Conservation (phyloP, 163 green algal species). For the Trebouxiophyceae sp. region DNA sequence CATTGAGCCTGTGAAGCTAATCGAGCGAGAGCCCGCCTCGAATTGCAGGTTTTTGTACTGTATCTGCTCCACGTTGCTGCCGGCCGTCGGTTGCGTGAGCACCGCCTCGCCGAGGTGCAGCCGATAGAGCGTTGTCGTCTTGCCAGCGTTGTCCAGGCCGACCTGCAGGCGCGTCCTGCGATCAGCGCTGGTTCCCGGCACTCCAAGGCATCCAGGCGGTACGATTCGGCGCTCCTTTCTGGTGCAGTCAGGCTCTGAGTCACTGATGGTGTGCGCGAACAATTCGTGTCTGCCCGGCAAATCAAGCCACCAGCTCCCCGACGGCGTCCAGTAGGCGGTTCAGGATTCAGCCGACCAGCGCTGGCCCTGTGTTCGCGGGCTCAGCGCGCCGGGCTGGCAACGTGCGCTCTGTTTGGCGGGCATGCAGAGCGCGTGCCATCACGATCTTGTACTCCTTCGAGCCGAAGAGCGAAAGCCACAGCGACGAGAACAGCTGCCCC, state of each 20-base stretch:
- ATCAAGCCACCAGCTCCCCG: no score
- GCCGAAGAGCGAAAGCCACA: constrained; percentile 49
- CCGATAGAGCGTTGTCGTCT: constrained; percentile 79
- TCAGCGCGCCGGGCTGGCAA: no score
- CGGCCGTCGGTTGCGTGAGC: constrained; percentile 69
- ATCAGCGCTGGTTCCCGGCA: background rate
- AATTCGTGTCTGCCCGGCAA: no score
- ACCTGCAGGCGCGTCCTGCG: constrained; percentile 24
- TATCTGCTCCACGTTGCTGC: constrained; percentile 77
- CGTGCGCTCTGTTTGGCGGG: background rate
- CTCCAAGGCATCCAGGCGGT: background rate
- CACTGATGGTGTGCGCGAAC: no score
- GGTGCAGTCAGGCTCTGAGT: background rate
- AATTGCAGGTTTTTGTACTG: constrained; percentile 64
- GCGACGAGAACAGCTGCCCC: constrained; percentile 5
- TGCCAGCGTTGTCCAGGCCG: constrained; percentile 79
- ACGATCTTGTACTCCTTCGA: constrained; percentile 76
- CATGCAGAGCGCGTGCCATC: constrained; percentile 28
- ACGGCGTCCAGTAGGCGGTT: no score
- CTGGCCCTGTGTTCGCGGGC: no score
- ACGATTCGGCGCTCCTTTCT: background rate
- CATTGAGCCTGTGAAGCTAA: background rate
- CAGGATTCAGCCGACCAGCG: no score
- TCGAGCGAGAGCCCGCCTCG: constrained; percentile 53
- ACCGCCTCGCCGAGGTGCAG: constrained; percentile 75